Conservation (phyloP, 164 flowering plant genomes). For the Dillenia turbinata region DNA sequence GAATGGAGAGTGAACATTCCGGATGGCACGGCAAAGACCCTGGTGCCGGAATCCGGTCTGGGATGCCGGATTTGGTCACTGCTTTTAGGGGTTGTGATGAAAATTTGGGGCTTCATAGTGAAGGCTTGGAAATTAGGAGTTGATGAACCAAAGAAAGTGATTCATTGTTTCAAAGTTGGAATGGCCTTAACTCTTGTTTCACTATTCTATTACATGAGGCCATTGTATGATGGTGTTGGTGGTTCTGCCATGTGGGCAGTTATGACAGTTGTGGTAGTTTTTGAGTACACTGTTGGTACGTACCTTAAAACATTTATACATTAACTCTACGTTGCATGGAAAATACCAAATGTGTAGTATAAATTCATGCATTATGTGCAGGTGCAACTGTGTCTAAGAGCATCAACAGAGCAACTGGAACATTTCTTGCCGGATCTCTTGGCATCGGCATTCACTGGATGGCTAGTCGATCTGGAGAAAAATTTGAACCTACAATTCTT, state of each 20-base stretch:
- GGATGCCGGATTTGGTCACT: conserved; percentile 15
- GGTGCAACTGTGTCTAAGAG: conserved; percentile 67
- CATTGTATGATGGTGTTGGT: conserved; percentile 73
- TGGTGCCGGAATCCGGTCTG: conserved; percentile 29
- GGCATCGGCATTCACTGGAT: conserved; percentile 63
- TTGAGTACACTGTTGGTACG: conserved; percentile 71
- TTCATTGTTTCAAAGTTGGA: conserved; percentile 75
- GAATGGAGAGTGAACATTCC: conserved; percentile 49
- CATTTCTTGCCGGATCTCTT: conserved; percentile 61
- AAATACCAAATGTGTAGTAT: too few species aligned
- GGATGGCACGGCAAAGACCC: conserved; percentile 32
- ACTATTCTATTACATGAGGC: conserved; percentile 68
- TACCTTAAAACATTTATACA: neutral
- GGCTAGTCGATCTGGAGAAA: conserved; percentile 48
- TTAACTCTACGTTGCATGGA: too few species aligned
- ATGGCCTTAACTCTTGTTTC: conserved; percentile 65
- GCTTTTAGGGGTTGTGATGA: conserved; percentile 18
- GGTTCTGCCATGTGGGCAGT: conserved; percentile 85
- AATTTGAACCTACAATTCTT: conserved; percentile 52
- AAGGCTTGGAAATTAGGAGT: conserved; percentile 53
- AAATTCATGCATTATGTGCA: conserved; percentile 9
- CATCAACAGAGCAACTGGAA: conserved; percentile 55
- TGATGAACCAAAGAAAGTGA: conserved; percentile 50
- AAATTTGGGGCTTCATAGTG: conserved; percentile 27
- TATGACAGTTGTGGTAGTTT: conserved; percentile 83